Percentiles rank a stretch among this genome's conserved stretches.
Evolutionary conservation across 176 grass and related monocot species (phyloP).

Genomic region (Coix lacrymajobi): DNA sequence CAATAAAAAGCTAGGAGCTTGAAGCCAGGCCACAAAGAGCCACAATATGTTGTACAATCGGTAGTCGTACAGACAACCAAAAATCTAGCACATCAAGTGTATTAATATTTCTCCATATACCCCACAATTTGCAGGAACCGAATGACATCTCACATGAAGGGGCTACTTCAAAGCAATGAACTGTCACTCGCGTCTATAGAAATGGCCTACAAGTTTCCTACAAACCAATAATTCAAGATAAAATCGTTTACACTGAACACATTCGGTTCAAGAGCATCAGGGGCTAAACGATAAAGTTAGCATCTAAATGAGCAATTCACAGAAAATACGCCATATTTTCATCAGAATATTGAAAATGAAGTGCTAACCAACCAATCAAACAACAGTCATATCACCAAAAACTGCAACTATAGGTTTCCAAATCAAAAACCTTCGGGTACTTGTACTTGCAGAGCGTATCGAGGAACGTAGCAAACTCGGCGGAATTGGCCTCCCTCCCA

Average conservation of each 20-base stretch:
- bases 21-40: not conserved
- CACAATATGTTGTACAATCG: not conserved
- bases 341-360: not conserved
- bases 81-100: not conserved
- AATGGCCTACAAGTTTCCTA: not conserved
- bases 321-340: not conserved
- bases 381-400: not conserved
- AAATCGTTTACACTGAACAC: not conserved
- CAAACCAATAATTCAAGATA: not conserved
- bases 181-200: not conserved
- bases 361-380: not conserved
- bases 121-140: not conserved
- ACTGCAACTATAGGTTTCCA: not conserved
- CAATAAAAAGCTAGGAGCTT: not conserved
- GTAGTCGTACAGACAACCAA: not conserved
- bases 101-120: not conserved
- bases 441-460: conserved; percentile 96
- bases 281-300: not conserved
- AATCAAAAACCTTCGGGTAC: conserved; percentile 63
- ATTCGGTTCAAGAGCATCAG: not conserved
- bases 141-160: not conserved
- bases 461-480: conserved; percentile 71
- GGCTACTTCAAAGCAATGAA: not conserved
- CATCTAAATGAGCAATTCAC: not conserved
- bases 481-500: conserved; percentile 61